Conservation (phyloP, 176 grass and related monocot genomes). For the Melocanna baccifera region DNA sequence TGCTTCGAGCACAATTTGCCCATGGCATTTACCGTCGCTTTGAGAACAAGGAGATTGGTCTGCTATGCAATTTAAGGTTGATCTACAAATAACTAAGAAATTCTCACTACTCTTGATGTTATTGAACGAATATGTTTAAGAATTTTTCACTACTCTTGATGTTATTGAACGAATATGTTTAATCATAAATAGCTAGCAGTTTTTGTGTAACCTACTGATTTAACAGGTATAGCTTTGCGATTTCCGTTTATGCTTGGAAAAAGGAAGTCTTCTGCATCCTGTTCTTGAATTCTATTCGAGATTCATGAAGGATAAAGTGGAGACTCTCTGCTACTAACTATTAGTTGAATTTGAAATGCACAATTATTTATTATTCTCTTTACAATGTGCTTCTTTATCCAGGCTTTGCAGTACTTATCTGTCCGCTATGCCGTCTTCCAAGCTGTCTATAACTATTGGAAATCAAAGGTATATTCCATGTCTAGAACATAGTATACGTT, state of each 20-base stretch:
- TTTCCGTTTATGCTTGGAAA: constrained; percentile 4
- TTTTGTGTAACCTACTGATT: neutral
- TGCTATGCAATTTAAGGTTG: too few relatives aligned
- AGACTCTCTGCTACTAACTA: neutral
- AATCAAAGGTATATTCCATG: constrained; percentile 67
- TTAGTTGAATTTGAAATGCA: neutral
- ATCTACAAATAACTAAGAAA: too few relatives aligned
- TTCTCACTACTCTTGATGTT: too few relatives aligned
- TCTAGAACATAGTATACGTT: neutral
- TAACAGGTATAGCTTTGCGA: neutral
- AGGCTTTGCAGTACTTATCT: constrained; percentile 77
- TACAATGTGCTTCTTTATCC: constrained; percentile 33
- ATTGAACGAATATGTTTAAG: neutral
- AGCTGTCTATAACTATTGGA: constrained; percentile 94
- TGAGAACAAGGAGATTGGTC: too few relatives aligned
- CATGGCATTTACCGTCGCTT: too few relatives aligned
- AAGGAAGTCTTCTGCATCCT: neutral
- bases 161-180: neutral
- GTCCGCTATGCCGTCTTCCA: constrained; percentile 66
- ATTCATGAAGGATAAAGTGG: neutral
- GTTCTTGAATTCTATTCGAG: neutral
- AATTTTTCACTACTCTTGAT: too few relatives aligned
- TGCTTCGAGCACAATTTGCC: too few relatives aligned
- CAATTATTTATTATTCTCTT: constrained; percentile 20
- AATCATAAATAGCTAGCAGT: neutral